Conservation (phyloP, 2,329 filamentous ascomycete genomes). For the Colletotrichum sp. region DNA sequence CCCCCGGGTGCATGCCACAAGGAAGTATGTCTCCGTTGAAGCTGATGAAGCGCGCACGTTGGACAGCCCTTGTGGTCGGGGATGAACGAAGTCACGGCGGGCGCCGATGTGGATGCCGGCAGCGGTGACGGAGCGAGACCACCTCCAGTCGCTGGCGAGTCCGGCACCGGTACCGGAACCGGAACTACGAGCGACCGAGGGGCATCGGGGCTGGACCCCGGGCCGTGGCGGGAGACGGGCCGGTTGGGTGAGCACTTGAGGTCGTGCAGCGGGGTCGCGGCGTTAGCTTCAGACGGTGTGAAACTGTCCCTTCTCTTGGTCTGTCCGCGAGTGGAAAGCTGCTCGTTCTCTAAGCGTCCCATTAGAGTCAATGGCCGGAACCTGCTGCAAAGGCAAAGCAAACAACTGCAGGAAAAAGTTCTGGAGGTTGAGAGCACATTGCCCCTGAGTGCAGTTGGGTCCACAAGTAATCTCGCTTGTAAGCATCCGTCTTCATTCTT, state of each 20-base stretch:
- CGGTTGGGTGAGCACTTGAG: not conserved
- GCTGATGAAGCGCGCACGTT: not conserved
- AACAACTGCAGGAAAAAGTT: not conserved
- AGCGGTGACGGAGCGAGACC: not conserved
- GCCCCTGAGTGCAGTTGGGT: not conserved
- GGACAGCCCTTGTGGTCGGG: not conserved
- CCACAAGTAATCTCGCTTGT: not conserved
- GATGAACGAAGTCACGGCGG: not conserved
- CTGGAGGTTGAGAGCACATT: not conserved
- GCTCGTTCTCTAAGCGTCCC: not conserved
- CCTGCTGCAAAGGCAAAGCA: not conserved
- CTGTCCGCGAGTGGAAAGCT: not conserved
- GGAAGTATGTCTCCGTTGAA: not conserved
- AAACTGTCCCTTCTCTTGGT: not conserved
- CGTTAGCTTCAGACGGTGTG: not conserved
- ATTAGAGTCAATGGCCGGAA: not conserved
- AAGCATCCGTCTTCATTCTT: not conserved
- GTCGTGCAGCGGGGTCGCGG: not conserved
- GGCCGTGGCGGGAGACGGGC: not conserved
- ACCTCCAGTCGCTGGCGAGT: not conserved
- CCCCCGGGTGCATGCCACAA: not conserved
- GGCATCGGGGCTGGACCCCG: not conserved
- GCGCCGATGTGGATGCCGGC: not conserved
- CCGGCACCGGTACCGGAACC: not conserved
- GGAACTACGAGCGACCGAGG: not conserved